Evolutionary conservation across 2,329 filamentous ascomycete species (phyloP).

Genomic region (Colletotrichum gigasporum): DNA sequence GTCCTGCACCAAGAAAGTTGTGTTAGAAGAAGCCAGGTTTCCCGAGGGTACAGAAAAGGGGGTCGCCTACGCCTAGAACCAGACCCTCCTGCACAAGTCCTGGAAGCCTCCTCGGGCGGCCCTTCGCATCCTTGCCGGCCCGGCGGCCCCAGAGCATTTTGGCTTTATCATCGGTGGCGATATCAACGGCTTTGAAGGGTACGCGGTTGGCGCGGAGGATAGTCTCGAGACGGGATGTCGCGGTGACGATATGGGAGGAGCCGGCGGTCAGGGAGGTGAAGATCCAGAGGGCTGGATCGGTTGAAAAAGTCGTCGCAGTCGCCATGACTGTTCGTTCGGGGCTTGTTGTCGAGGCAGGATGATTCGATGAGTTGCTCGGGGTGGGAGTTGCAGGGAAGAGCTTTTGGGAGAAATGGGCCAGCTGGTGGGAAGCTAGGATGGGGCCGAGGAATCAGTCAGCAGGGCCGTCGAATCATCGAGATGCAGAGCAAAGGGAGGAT

Average conservation of each 20-base stretch:
- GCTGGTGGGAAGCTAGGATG: conserved; percentile 20
- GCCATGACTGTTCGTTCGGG: conserved; percentile 28
- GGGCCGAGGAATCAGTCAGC: conserved; percentile 19
- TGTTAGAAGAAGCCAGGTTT: not conserved
- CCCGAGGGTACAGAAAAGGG: not conserved
- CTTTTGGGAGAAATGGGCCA: conserved; percentile 13
- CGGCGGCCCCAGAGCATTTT: conserved; percentile 89
- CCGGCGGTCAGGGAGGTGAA: conserved; percentile 97
- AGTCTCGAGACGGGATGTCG: conserved; percentile 93
- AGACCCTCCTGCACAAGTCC: conserved; percentile 87
- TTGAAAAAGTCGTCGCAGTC: conserved; percentile 54
- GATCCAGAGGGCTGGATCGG: conserved; percentile 83
- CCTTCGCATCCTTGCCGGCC: conserved; percentile 73
- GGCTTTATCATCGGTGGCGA: conserved; percentile 89
- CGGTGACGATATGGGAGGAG: conserved; percentile 95
- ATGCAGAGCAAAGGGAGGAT: not conserved
- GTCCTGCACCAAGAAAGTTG: conserved; percentile 69
- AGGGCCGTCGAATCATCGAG: not conserved
- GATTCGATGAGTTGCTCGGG: not conserved
- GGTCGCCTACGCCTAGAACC: conserved; percentile 79
- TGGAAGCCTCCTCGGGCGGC: conserved; percentile 80
- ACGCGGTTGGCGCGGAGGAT: conserved; percentile 96
- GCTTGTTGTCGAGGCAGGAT: conserved; percentile 11
- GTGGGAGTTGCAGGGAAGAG: conserved; percentile 26
- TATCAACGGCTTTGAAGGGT: conserved; percentile 91